phyloP scores from a whole-genome alignment of 805 yeast species.

The Nakazawaea anatomiae region DNA sequence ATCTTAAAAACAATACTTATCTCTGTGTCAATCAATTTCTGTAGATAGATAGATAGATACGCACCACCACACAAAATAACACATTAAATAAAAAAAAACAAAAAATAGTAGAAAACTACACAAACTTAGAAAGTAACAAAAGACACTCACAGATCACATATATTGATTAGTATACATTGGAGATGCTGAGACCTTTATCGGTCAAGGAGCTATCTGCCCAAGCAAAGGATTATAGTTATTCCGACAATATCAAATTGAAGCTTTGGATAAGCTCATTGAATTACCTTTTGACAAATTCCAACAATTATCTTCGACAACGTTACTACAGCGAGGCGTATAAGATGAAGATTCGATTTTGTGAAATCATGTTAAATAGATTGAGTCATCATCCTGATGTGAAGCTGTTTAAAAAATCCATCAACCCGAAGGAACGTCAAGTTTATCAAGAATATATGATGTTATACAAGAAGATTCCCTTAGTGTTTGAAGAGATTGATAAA shows the following conservation, averaged over 20 bases:
- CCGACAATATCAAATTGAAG: constrained; percentile 40
- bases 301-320: constrained; percentile 35
- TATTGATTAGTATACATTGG: too few relatives aligned
- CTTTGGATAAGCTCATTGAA: constrained; percentile 52
- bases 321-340: constrained; percentile 46
- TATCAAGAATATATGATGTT: constrained; percentile 21
- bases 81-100: neutral
- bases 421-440: constrained; percentile 18
- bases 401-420: constrained; percentile 17
- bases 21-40: too few relatives aligned
- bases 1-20: too few relatives aligned
- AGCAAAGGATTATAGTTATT: constrained; percentile 50
- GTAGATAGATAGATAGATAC: neutral
- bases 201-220: constrained; percentile 34
- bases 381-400: constrained; percentile 39
- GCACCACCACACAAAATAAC: too few relatives aligned
- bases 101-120: neutral
- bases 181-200: constrained; percentile 2
- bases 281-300: constrained; percentile 41
- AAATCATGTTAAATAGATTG: constrained; percentile 43
- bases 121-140: neutral
- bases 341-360: constrained; percentile 53
- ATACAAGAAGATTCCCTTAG: constrained; percentile 15
- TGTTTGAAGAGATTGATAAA: constrained; percentile 26
- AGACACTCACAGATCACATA: too few relatives aligned